Percentiles rank a stretch among this genome's conserved stretches.
Conservation (phyloP, 768 basidiomycete species). For the Tulasnella sp. region DNA sequence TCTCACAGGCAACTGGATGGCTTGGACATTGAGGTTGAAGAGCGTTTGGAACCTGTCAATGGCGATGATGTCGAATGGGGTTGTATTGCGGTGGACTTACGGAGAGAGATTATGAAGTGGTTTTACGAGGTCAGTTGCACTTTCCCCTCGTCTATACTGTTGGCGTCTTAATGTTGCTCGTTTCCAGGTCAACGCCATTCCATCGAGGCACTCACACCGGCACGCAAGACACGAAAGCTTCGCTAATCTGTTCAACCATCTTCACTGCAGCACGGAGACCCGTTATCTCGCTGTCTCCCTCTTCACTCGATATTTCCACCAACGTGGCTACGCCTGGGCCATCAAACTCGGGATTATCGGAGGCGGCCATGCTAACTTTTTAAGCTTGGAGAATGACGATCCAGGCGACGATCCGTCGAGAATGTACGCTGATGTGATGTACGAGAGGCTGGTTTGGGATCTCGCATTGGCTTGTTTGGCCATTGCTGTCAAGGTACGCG, state of each 20-base stretch:
- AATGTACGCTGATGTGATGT: background rate
- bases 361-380: background rate
- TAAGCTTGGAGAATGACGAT: background rate
- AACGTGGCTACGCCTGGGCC: background rate
- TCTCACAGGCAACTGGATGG: background rate
- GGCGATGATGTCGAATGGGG: background rate
- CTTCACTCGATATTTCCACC: constrained; percentile 12
- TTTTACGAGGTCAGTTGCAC: background rate
- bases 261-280: constrained; percentile 7
- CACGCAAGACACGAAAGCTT: background rate
- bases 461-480: constrained; percentile 12
- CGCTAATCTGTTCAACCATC: background rate
- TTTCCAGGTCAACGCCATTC: too few species aligned
- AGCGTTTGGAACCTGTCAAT: background rate
- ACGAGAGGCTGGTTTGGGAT: constrained; percentile 9
- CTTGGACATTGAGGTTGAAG: background rate
- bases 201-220: background rate
- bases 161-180: too few species aligned
- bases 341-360: background rate
- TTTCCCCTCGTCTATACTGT: too few species aligned
- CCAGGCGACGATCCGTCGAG: background rate
- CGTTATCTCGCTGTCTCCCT: constrained; percentile 8
- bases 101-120: background rate
- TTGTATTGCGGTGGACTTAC: background rate
- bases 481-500: constrained; percentile 16